These are phyloP conservation scores for Aspergillus sp. DNA, from an alignment of 2,329 filamentous ascomycete genomes.

Conservation along the genomic window DNA sequence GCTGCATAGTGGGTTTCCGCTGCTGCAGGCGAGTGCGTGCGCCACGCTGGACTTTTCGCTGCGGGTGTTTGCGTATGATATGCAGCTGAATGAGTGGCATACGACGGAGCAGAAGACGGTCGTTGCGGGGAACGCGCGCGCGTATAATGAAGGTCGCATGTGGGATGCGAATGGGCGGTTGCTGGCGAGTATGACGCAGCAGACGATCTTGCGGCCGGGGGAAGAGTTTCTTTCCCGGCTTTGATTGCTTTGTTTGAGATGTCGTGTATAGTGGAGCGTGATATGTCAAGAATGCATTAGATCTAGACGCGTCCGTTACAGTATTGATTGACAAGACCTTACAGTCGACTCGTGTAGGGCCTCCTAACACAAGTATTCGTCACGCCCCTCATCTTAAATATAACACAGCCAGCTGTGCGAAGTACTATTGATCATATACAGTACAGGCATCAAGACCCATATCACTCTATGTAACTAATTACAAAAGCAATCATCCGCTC, in stretches of 20 bases:
- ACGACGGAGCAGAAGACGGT: conserved; percentile 19
- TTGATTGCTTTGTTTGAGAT: neutral
- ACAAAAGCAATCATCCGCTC: no score
- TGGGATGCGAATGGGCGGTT: conserved; percentile 46
- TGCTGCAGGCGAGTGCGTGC: conserved; percentile 46
- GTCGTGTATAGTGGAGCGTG: neutral
- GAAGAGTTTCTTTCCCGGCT: neutral
- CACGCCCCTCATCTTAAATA: no score
- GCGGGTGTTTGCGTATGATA: conserved; percentile 39
- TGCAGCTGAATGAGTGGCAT: conserved; percentile 44
- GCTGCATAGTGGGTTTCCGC: conserved; percentile 2
- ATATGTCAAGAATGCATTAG: no score
- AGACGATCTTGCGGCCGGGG: conserved; percentile 26
- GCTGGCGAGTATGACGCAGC: conserved; percentile 51
- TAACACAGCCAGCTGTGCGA: no score
- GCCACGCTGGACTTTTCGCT: conserved; percentile 52
- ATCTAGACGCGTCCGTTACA: no score
- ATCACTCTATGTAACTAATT: no score
- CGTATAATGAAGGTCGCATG: conserved; percentile 45
- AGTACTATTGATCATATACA: no score
- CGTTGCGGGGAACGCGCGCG: conserved; percentile 41
- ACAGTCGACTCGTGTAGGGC: no score
- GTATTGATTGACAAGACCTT: no score
- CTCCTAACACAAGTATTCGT: no score
- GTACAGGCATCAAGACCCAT: no score